Evolutionary conservation across 2,329 filamentous ascomycete genomes (phyloP).

Genomic region (Chalaropsis thielavioides): DNA sequence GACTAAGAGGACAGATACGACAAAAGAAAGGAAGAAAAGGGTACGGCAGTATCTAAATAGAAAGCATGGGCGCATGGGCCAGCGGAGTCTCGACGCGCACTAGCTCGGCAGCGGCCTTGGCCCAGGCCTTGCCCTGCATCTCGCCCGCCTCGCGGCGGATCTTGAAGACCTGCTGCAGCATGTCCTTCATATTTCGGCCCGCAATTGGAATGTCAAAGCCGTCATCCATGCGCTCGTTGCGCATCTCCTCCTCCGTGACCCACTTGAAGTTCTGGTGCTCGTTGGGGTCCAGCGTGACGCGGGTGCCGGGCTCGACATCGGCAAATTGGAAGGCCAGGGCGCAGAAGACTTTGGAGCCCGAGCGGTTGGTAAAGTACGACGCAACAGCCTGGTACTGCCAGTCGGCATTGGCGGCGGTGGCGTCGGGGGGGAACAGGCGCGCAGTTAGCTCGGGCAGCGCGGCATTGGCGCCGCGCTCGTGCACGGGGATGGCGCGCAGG

Average conservation of each 20-base stretch:
- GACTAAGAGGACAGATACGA: background rate
- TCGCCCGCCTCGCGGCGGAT: constrained; percentile 14
- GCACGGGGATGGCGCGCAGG: constrained; percentile 23
- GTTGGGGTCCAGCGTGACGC: constrained; percentile 27
- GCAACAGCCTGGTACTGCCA: constrained; percentile 9
- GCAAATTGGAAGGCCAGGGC: constrained; percentile 28
- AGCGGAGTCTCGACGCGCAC: background rate
- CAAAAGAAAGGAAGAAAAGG: background rate
- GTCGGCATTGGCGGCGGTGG: constrained; percentile 4
- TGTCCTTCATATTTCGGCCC: constrained; percentile 17
- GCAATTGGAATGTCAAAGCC: constrained; percentile 25
- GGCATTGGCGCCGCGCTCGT: constrained; percentile 17
- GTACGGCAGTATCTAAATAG: background rate
- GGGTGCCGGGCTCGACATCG: constrained; percentile 20
- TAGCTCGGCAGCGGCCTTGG: background rate
- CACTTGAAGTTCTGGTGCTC: constrained; percentile 30
- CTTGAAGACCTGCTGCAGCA: constrained; percentile 15
- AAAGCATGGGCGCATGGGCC: background rate
- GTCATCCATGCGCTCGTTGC: constrained; percentile 21
- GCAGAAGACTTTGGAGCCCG: constrained; percentile 23
- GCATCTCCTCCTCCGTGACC: constrained; percentile 28
- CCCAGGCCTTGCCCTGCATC: background rate
- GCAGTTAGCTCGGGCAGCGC: constrained; percentile 7
- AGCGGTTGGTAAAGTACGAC: constrained; percentile 25
- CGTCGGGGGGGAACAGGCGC: constrained; percentile 4